Conservation (phyloP, 345 rosid genomes). For the Erodium maritimum region DNA sequence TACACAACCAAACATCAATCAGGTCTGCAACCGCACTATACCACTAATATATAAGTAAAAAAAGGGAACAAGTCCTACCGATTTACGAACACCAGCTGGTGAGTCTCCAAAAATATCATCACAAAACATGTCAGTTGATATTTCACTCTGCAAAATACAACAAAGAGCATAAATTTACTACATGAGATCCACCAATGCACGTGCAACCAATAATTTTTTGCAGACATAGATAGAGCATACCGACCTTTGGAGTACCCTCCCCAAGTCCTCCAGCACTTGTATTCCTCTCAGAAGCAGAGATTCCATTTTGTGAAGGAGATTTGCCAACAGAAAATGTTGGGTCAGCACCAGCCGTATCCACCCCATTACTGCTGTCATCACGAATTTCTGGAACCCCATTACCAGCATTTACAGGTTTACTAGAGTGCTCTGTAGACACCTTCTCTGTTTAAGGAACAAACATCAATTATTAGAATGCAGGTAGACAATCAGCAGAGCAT, state of each 20-base stretch:
- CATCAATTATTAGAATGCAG: background rate
- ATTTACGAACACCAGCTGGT: slow-evolving; percentile 53
- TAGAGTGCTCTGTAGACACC: slow-evolving; percentile 16
- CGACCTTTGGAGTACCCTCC: slow-evolving; percentile 92
- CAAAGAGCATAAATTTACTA: slow-evolving; percentile 6
- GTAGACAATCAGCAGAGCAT: too few relatives aligned
- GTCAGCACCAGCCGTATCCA: slow-evolving; percentile 26
- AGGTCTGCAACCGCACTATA: too few relatives aligned
- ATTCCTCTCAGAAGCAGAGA: slow-evolving; percentile 26
- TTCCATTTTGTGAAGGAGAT: slow-evolving; percentile 39
- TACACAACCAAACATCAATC: background rate
- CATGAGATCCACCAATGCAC: slow-evolving; percentile 5
- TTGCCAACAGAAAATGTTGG: slow-evolving; percentile 41
- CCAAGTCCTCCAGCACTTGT: slow-evolving; percentile 68
- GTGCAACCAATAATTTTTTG: background rate
- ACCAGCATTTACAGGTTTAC: slow-evolving; percentile 14
- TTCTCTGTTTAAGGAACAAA: slow-evolving; percentile 10
- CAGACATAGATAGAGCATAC: slow-evolving; percentile 5
- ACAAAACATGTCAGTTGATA: slow-evolving; percentile 57
- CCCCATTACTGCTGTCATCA: slow-evolving; percentile 19
- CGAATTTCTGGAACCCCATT: slow-evolving; percentile 11
- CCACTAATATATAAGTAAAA: background rate
- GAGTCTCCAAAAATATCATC: slow-evolving; percentile 98
- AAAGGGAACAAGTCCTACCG: slow-evolving; percentile 26
- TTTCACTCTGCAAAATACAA: slow-evolving; percentile 64